Conservation (phyloP, 257 asterid species). For the Fraxinus quadrangulata region DNA sequence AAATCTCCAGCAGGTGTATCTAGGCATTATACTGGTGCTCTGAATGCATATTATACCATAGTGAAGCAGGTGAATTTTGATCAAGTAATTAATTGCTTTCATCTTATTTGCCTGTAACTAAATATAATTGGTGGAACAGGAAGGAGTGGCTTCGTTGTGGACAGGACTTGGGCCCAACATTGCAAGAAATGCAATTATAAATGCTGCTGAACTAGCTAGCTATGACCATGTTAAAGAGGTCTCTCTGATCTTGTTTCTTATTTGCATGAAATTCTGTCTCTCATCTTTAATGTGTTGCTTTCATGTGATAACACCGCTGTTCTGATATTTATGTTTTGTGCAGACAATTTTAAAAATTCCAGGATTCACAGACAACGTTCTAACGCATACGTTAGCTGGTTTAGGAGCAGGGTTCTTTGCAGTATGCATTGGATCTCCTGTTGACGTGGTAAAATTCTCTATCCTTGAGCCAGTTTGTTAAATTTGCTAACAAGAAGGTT, state of each 20-base stretch:
- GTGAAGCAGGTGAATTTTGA: conserved; percentile 62
- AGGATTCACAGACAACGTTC: conserved; percentile 73
- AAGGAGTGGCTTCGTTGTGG: conserved; percentile 92
- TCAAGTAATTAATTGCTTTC: conserved; percentile 23
- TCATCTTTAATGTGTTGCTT: conserved; percentile 4
- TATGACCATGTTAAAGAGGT: conserved; percentile 96
- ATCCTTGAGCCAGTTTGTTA: conserved; percentile 6
- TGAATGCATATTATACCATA: conserved; percentile 79
- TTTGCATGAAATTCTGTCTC: conserved; percentile 21
- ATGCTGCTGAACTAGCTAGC: conserved; percentile 96
- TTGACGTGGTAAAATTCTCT: conserved; percentile 76
- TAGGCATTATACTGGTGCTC: conserved; percentile 80
- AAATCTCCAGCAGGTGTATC: conserved; percentile 67
- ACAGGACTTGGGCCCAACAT: conserved; percentile 93
- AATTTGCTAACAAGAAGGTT: conserved; percentile 10
- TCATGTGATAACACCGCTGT: conserved; percentile 24
- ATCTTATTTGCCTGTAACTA: conserved; percentile 28
- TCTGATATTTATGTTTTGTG: conserved; percentile 36
- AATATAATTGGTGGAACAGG: conserved; percentile 54
- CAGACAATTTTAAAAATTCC: conserved; percentile 75
- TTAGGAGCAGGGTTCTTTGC: conserved; percentile 97
- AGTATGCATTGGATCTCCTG: conserved; percentile 91
- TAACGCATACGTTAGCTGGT: conserved; percentile 88
- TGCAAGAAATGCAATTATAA: conserved; percentile 83
- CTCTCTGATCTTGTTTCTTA: neutral